Evolutionary conservation across 371 early-diverging fungal genomes (phyloP), one percentile per base, ranked within the genome.

Genomic region (Mucor indicus): DNA sequence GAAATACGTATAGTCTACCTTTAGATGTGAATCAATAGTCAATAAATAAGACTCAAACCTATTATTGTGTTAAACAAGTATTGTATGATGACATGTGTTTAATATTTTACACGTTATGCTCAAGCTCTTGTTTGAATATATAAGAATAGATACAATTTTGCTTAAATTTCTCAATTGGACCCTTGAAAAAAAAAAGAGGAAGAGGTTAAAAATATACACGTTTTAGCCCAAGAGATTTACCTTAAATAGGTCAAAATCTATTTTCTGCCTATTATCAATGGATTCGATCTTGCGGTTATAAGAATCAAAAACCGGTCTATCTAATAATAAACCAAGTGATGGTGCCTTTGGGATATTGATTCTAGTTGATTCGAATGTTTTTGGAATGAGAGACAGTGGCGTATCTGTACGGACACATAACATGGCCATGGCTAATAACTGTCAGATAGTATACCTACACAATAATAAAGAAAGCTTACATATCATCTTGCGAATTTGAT

Each of bases 401-500:
- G 91, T 85, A 3, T 63, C 60, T 16, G 86, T 84, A 6, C 96
- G 83, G 15, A 87, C 73, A 54, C 85, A 74, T 59, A 96, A 71
- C n/a, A 94, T 80, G 9, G 90, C 85, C 64, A 98, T 74, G 15
- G 80, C 81, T 77, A 61, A 11, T 33, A 9, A 29, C 23, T 21
- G 17, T n/a, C n/a, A n/a, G n/a, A n/a, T n/a, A n/a, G n/a, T n/a
- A n/a, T n/a, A n/a, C n/a, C n/a, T n/a, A n/a, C n/a, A n/a, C n/a
- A n/a, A n/a, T n/a, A n/a, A n/a, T n/a, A n/a, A n/a, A n/a, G n/a
- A n/a, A n/a, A n/a, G n/a, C n/a, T 69, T 69, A 60, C 95, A 91
- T 49, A 98, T 87, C 99, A 99, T 99, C 66, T 99, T 99, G 45
- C 99, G 89, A 54, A 99, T 99, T 68, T 98, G 98, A 73, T 99